phyloP scores from a whole-genome alignment of 2,329 filamentous ascomycete species.

The Cladosporium oxysporum region DNA sequence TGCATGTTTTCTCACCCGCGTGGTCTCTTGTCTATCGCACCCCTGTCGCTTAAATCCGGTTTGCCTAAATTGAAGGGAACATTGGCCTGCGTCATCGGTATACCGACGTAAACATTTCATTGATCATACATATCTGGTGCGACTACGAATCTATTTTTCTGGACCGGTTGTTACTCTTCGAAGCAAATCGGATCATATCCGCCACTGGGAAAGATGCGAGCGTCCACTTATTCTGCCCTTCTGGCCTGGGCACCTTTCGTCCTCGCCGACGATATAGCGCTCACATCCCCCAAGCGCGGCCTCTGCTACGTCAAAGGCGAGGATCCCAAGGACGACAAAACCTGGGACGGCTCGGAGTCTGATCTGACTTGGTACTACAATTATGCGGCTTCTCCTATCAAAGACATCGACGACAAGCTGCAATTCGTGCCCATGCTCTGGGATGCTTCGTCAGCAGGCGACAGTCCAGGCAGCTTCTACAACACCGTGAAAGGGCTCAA shows the following conservation, averaged over 20 bases:
- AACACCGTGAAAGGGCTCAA: conserved; percentile 60
- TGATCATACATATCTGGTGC: background rate
- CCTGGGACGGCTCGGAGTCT: conserved; percentile 61
- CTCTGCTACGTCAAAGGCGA: conserved; percentile 66
- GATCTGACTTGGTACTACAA: conserved; percentile 86
- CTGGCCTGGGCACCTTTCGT: background rate
- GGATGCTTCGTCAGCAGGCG: conserved; percentile 56
- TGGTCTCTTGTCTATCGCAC: background rate
- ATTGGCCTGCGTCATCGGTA: conserved; percentile 20
- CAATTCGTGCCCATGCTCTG: conserved; percentile 83
- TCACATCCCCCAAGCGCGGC: conserved; percentile 64
- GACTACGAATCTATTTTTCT: background rate
- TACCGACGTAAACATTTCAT: conserved; percentile 4
- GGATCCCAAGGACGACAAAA: conserved; percentile 61
- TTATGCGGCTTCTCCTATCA: conserved; percentile 59
- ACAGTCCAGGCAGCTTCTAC: conserved; percentile 58
- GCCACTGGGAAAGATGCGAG: background rate
- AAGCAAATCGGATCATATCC: background rate
- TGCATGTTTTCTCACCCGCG: background rate
- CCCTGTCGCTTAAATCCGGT: conserved; percentile 16
- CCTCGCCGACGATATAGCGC: conserved; percentile 7
- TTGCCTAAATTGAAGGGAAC: conserved; percentile 3
- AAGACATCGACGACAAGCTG: conserved; percentile 50
- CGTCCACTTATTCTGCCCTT: background rate
- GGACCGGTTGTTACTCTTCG: background rate